A percentile compares a stretch with the other conserved stretches of the same genome.
These are phyloP conservation scores for Lecanicillium sp. DNA, from an alignment of 2,329 filamentous ascomycete genomes.

Conservation along the genomic window DNA sequence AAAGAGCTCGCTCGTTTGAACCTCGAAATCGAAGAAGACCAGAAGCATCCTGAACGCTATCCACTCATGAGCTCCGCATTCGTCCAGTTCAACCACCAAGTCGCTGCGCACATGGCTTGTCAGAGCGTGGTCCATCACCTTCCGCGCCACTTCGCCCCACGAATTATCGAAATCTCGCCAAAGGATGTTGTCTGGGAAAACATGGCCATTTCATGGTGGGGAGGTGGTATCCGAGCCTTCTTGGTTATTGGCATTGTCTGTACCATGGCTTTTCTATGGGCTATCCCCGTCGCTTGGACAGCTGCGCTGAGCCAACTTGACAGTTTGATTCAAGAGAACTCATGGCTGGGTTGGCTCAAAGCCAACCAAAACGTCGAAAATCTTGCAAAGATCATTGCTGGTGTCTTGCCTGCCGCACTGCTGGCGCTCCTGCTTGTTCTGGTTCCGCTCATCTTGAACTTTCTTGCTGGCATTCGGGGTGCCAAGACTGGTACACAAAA, in stretches of 20 bases:
- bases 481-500: conserved; percentile 75
- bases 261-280: conserved; percentile 82
- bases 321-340: conserved; percentile 56
- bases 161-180: conserved; percentile 88
- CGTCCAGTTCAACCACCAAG: conserved; percentile 96
- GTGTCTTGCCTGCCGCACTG: conserved; percentile 76
- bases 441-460: conserved; percentile 70
- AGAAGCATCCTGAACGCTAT: conserved; percentile 76
- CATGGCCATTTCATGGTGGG: conserved; percentile 94
- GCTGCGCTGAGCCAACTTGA: conserved; percentile 74
- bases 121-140: conserved; percentile 87
- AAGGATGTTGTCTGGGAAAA: conserved; percentile 95
- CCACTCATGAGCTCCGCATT: conserved; percentile 95
- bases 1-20: conserved; percentile 83
- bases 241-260: conserved; percentile 59
- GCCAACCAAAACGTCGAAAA: conserved; percentile 54
- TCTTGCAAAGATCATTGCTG: conserved; percentile 61
- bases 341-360: conserved; percentile 66
- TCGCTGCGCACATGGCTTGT: conserved; percentile 96
- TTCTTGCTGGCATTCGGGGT: conserved; percentile 68
- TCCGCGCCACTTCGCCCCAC: conserved; percentile 87
- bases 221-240: conserved; percentile 67
- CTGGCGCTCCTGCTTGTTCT: conserved; percentile 74
- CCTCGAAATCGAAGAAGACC: conserved; percentile 84
- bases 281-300: conserved; percentile 83